Conservation (phyloP, 2,329 filamentous ascomycete genomes). For the Magnaporthiopsis poae region DNA sequence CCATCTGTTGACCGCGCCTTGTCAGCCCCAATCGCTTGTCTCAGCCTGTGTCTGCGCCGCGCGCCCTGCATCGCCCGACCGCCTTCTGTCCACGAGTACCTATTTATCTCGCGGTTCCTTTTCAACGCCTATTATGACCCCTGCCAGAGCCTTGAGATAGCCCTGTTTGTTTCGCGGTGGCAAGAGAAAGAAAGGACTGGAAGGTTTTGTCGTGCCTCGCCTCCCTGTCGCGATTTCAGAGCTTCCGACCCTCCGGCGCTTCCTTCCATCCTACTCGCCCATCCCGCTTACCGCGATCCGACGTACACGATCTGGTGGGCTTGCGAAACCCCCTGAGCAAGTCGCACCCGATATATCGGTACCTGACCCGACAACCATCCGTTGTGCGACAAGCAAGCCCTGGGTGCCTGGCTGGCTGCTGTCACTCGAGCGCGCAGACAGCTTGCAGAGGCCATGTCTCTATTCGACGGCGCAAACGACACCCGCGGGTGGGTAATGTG, state of each 20-base stretch:
- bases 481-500: conserved; percentile 88
- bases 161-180: background rate
- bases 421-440: background rate
- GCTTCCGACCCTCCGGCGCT: background rate
- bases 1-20: background rate
- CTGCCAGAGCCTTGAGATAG: background rate
- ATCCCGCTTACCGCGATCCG: background rate
- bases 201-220: background rate
- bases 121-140: background rate
- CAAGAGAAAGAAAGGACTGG: background rate
- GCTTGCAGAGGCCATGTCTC: conserved; percentile 26
- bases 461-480: conserved; percentile 57
- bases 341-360: background rate
- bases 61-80: background rate
- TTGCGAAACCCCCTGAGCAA: background rate
- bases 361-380: background rate
- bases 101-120: background rate
- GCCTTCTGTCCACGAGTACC: background rate
- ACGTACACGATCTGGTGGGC: background rate
- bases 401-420: background rate
- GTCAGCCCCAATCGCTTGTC: background rate
- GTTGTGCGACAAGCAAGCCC: background rate
- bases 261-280: background rate
- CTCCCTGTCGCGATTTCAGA: background rate
- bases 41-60: background rate